phyloP scores from a whole-genome alignment of 1,284 basidiomycete species.

The Irpex sp. region DNA sequence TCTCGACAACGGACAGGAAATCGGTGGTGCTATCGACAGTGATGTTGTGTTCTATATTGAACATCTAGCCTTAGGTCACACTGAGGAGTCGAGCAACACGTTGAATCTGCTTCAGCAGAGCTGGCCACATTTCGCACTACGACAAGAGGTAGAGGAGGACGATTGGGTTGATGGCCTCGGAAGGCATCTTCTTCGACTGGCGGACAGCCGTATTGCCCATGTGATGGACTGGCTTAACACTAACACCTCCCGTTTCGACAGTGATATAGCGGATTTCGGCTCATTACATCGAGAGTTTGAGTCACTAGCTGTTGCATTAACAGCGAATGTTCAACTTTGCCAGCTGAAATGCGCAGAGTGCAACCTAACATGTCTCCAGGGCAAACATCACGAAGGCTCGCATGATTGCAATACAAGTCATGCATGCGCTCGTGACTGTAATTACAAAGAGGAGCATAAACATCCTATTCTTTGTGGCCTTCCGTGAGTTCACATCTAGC shows the following conservation, averaged over 20 bases:
- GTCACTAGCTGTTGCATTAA: slow-evolving; percentile 38
- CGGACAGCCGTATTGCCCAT: slow-evolving; percentile 38
- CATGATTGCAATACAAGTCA: slow-evolving; percentile 52
- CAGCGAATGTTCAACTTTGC: slow-evolving; percentile 45
- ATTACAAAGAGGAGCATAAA: slow-evolving; percentile 35
- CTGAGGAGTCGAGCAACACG: too few species aligned
- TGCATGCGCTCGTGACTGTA: slow-evolving; percentile 39
- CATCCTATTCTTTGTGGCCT: slow-evolving; percentile 36
- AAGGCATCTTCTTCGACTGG: slow-evolving; percentile 34
- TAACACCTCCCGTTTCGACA: slow-evolving; percentile 46
- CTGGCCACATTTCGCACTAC: slow-evolving; percentile 22
- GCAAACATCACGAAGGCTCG: slow-evolving; percentile 37
- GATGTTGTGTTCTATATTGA: too few species aligned
- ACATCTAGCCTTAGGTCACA: too few species aligned
- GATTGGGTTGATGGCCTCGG: slow-evolving; percentile 39
- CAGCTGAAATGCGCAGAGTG: slow-evolving; percentile 42
- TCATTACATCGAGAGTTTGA: slow-evolving; percentile 43
- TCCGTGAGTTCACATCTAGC: slow-evolving; percentile 31
- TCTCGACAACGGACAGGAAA: too few species aligned
- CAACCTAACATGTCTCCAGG: slow-evolving; percentile 44
- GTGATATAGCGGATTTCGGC: slow-evolving; percentile 40
- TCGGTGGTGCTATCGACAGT: too few species aligned
- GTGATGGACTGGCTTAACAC: slow-evolving; percentile 47
- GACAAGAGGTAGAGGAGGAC: slow-evolving; percentile 35
- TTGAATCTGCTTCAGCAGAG: too few species aligned